Conservation (phyloP, 495 filamentous ascomycete genomes). For the Tuber brumale region DNA sequence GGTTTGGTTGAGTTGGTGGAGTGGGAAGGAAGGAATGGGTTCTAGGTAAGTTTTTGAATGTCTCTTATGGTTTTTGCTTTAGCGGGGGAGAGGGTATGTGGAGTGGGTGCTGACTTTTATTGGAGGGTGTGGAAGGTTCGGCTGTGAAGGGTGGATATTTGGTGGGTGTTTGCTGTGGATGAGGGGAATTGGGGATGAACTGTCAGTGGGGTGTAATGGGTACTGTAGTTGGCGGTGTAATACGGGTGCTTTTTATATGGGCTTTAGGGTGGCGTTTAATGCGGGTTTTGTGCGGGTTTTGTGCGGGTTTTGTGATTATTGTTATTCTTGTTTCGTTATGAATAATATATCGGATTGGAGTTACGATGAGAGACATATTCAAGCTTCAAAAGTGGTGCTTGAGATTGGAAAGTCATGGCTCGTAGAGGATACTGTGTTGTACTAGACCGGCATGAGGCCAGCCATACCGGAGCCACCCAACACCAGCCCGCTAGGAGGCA, state of each 20-base stretch:
- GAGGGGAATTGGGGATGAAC: neutral
- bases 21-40: no score
- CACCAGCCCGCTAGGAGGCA: no score
- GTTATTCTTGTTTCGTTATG: neutral
- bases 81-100: no score
- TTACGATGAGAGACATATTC: neutral
- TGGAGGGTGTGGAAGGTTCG: neutral
- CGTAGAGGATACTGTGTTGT: neutral
- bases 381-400: neutral
- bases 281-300: no score
- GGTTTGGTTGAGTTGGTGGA: no score
- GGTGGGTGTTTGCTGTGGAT: neutral
- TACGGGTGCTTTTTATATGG: neutral
- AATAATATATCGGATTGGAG: neutral
- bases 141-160: neutral
- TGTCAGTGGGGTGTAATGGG: neutral
- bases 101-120: neutral
- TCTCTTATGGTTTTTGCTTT: no score
- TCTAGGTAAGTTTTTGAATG: no score
- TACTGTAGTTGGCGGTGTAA: neutral
- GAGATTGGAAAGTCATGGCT: neutral
- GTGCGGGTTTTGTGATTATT: neutral
- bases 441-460: no score
- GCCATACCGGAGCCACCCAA: no score
- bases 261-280: neutral